Percentiles rank a stretch among this genome's conserved stretches.
Conservation (phyloP, 164 flowering plant species). For the Malania oleifera region DNA sequence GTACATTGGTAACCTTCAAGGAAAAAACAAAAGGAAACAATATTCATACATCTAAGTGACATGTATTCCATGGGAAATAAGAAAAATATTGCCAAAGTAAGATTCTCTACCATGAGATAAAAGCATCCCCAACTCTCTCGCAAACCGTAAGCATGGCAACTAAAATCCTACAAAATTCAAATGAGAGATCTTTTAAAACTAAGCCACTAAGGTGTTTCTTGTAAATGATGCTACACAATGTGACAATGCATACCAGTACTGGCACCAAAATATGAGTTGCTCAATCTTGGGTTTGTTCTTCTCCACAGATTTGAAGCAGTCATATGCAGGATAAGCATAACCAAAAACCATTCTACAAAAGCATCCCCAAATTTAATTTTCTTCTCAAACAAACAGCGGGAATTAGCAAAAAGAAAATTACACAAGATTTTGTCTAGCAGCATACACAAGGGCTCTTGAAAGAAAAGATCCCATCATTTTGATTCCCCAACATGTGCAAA, state of each 20-base stretch:
- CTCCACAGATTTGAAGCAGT: slow-evolving; percentile 7
- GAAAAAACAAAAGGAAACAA: not conserved
- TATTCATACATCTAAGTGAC: not conserved
- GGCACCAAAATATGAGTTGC: slow-evolving; percentile 8
- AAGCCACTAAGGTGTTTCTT: not conserved
- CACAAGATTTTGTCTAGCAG: not conserved
- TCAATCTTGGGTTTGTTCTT: slow-evolving; percentile 2
- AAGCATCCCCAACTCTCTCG: slow-evolving; percentile 1
- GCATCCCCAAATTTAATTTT: not conserved
- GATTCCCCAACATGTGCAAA: not conserved
- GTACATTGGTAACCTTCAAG: not conserved
- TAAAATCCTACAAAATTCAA: slow-evolving; percentile 3
- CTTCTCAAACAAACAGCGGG: not conserved
- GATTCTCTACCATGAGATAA: not conserved
- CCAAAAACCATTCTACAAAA: slow-evolving; percentile 6
- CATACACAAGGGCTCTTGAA: slow-evolving; percentile 5
- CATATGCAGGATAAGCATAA: slow-evolving; percentile 4
- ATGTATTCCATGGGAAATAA: not conserved
- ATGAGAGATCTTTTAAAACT: not conserved
- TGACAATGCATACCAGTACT: slow-evolving; percentile 3
- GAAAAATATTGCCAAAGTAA: not conserved
- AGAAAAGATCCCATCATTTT: slow-evolving; percentile 8
- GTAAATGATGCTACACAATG: not conserved
- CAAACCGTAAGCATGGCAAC: not conserved
- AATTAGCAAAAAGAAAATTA: not conserved